These are phyloP conservation scores for Dissoconium aciculare DNA, from an alignment of 2,329 filamentous ascomycete genomes.

Conservation along the genomic window DNA sequence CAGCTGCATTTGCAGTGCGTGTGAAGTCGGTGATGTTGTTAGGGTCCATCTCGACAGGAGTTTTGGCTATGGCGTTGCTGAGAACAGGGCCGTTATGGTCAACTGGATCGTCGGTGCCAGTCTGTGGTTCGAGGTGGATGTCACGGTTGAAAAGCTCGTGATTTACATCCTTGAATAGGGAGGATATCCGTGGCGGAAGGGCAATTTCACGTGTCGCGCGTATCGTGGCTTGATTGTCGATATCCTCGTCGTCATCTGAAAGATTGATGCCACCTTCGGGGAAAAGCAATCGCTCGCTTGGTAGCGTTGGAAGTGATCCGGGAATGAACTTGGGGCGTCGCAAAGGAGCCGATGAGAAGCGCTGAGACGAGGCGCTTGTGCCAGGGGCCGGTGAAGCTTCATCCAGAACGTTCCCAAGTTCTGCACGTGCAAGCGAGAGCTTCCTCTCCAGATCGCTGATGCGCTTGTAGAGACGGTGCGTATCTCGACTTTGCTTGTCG, in stretches of 20 bases:
- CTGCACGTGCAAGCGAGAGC: slow-evolving; percentile 39
- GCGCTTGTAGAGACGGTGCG: slow-evolving; percentile 43
- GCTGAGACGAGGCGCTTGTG: slow-evolving; percentile 23
- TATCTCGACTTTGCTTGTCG: slow-evolving; percentile 38
- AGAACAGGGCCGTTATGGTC: slow-evolving; percentile 3
- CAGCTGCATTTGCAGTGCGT: not conserved
- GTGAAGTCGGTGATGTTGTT: slow-evolving; percentile 4
- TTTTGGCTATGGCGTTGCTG: slow-evolving; percentile 2
- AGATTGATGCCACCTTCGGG: slow-evolving; percentile 13
- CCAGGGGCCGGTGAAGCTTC: slow-evolving; percentile 28
- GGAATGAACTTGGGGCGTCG: slow-evolving; percentile 22
- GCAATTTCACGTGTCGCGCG: slow-evolving; percentile 9
- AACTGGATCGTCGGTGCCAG: not conserved
- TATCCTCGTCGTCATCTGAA: not conserved
- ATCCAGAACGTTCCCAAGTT: slow-evolving; percentile 37
- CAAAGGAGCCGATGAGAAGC: slow-evolving; percentile 23
- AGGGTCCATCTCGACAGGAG: slow-evolving; percentile 5
- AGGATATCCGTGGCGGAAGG: slow-evolving; percentile 13
- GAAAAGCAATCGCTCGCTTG: slow-evolving; percentile 26
- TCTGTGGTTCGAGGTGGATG: not conserved
- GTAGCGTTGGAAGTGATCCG: slow-evolving; percentile 24
- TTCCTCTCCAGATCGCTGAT: slow-evolving; percentile 47
- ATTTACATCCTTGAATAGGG: slow-evolving; percentile 13
- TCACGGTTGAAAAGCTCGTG: slow-evolving; percentile 7
- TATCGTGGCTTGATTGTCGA: slow-evolving; percentile 10